Conservation (phyloP, 164 flowering plant species). For the Litsea cubeba region DNA sequence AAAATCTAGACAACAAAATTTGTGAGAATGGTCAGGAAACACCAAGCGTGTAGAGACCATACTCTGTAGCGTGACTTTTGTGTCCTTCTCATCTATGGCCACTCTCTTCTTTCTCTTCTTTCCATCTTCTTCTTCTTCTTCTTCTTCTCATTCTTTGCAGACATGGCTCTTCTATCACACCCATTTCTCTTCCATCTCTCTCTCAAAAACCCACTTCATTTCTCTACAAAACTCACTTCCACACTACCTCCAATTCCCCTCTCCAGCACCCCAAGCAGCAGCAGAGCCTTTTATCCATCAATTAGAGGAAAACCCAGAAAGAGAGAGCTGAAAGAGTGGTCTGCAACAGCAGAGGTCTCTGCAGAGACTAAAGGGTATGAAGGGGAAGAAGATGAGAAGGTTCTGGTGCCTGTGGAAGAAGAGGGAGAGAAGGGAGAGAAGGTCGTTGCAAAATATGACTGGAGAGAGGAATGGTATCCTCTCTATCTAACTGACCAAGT, state of each 20-base stretch:
- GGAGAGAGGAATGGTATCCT: conserved; percentile 97
- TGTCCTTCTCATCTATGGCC: not conserved
- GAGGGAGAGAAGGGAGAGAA: conserved; percentile 32
- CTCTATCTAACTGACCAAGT: conserved; percentile 68
- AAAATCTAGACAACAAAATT: too few relatives aligned
- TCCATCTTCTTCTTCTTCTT: too few relatives aligned
- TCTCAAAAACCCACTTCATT: conserved; percentile 12
- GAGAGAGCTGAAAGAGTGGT: conserved; percentile 10
- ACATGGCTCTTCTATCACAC: conserved; percentile 3
- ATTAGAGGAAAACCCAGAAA: conserved; percentile 8
- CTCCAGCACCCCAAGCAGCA: conserved; percentile 9
- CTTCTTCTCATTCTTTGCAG: not conserved
- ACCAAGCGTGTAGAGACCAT: not conserved
- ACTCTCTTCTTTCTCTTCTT: not conserved
- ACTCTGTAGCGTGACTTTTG: not conserved
- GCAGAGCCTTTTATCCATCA: not conserved
- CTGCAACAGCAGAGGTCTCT: conserved; percentile 30
- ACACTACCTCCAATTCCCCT: not conserved
- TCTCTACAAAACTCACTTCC: conserved; percentile 9
- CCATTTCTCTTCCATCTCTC: conserved; percentile 11
- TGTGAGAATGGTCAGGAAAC: not conserved
- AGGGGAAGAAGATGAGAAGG: conserved; percentile 24
- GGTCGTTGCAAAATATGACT: conserved; percentile 55
- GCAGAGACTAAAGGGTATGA: conserved; percentile 14
- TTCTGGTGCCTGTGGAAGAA: conserved; percentile 23